A percentile compares a stretch with the other conserved stretches of the same genome.
Conservation (phyloP, 495 filamentous ascomycete species). For the Penicillium argentinense region DNA sequence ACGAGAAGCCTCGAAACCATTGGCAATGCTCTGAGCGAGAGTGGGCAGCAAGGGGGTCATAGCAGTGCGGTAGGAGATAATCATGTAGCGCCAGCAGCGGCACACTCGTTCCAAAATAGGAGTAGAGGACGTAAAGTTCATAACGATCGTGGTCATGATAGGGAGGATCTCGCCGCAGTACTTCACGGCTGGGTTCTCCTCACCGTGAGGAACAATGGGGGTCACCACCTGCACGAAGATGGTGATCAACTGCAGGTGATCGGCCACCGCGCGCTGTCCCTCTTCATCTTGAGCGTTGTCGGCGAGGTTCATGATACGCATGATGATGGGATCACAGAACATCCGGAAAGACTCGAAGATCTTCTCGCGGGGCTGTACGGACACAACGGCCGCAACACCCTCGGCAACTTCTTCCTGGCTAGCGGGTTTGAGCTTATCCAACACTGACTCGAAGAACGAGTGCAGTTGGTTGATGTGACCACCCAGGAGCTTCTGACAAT, state of each 20-base stretch:
- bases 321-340: slow-evolving; percentile 91
- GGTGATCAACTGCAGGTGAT: slow-evolving; percentile 88
- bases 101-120: slow-evolving; percentile 93
- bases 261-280: slow-evolving; percentile 73
- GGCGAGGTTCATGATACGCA: slow-evolving; percentile 80
- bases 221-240: slow-evolving; percentile 80
- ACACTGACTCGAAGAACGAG: slow-evolving; percentile 82
- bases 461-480: slow-evolving; percentile 81
- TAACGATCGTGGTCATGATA: slow-evolving; percentile 76
- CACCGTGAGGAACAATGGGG: slow-evolving; percentile 68
- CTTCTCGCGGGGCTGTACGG: slow-evolving; percentile 76
- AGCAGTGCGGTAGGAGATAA: slow-evolving; percentile 89
- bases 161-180: slow-evolving; percentile 95
- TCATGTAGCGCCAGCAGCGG: slow-evolving; percentile 92
- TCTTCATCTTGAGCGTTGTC: slow-evolving; percentile 80
- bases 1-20: slow-evolving; percentile 77
- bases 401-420: slow-evolving; percentile 97
- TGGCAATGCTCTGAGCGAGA: slow-evolving; percentile 82
- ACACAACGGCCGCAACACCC: slow-evolving; percentile 87
- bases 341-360: slow-evolving; percentile 82
- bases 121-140: slow-evolving; percentile 77
- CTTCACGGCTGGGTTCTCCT: slow-evolving; percentile 87
- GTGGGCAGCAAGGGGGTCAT: slow-evolving; percentile 81
- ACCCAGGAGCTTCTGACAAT: slow-evolving; percentile 83
- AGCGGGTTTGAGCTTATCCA: slow-evolving; percentile 75